Evolutionary conservation across 805 yeast species (phyloP).

Genomic region (Spathaspora arborariae): DNA sequence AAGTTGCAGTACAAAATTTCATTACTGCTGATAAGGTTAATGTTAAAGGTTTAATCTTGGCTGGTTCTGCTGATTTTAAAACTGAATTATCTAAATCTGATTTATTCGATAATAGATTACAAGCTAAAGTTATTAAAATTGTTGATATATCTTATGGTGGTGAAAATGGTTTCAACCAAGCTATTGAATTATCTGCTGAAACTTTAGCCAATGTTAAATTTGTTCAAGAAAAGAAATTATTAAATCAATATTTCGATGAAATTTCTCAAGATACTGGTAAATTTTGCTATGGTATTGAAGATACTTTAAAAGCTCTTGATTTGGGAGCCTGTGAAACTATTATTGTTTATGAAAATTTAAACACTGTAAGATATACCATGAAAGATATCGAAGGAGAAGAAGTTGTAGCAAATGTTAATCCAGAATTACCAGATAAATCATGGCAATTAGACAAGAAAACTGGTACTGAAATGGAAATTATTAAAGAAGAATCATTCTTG

Average conservation of each 20-base stretch:
- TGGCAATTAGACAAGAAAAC: constrained; percentile 77
- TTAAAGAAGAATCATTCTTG: constrained; percentile 77
- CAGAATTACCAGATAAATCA: constrained; percentile 69
- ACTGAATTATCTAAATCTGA: constrained; percentile 91
- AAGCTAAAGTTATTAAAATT: constrained; percentile 79
- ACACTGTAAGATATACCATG: constrained; percentile 75
- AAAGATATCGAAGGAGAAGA: constrained; percentile 81
- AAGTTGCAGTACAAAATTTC: constrained; percentile 95
- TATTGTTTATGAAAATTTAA: constrained; percentile 91
- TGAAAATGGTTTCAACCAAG: constrained; percentile 99
- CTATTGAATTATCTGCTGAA: constrained; percentile 96
- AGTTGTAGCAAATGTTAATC: constrained; percentile 67
- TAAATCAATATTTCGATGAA: constrained; percentile 91
- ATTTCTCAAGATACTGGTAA: constrained; percentile 96
- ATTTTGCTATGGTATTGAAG: constrained; percentile 96
- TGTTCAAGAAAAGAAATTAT: constrained; percentile 95
- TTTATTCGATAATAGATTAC: constrained; percentile 86
- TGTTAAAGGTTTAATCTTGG: constrained; percentile 90
- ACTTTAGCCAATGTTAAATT: constrained; percentile 95
- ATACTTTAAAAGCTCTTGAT: constrained; percentile 93
- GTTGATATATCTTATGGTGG: constrained; percentile 99
- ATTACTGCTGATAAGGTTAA: constrained; percentile 92
- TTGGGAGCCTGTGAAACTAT: constrained; percentile 93
- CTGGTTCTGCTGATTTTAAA: constrained; percentile 99
- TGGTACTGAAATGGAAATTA: constrained; percentile 88